Conservation (phyloP, 352 stramenopile genomes). For the Hyaloperonospora arabidopsidis region DNA sequence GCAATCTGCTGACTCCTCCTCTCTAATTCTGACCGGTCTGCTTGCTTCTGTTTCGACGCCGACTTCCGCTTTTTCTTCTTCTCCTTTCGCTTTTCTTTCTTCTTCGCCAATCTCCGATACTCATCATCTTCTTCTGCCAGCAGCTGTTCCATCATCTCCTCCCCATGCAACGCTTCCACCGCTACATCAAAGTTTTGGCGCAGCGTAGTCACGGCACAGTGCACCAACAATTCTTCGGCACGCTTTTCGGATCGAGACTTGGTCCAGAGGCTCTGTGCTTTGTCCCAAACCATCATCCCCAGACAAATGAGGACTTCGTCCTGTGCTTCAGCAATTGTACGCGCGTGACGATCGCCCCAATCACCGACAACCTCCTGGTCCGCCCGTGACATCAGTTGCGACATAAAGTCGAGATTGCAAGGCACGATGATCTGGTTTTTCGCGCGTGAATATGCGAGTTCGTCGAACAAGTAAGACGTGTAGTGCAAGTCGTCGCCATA, state of each 20-base stretch:
- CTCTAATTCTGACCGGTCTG: slow-evolving; percentile 32
- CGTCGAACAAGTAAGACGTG: slow-evolving; percentile 82
- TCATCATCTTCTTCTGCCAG: slow-evolving; percentile 81
- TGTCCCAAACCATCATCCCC: slow-evolving; percentile 85
- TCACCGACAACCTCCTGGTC: slow-evolving; percentile 79
- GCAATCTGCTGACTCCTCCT: slow-evolving; percentile 29
- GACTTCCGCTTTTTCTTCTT: slow-evolving; percentile 87
- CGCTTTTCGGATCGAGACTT: slow-evolving; percentile 69
- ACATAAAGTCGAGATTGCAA: slow-evolving; percentile 81
- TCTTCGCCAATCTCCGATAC: slow-evolving; percentile 61
- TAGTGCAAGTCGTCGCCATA: slow-evolving; percentile 81
- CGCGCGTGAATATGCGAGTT: slow-evolving; percentile 72
- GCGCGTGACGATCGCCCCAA: slow-evolving; percentile 75
- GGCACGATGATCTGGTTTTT: slow-evolving; percentile 79
- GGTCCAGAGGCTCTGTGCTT: slow-evolving; percentile 78
- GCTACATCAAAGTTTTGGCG: slow-evolving; percentile 79
- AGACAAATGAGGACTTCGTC: slow-evolving; percentile 84
- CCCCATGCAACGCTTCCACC: slow-evolving; percentile 72
- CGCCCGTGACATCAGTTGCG: slow-evolving; percentile 73
- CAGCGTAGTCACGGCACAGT: slow-evolving; percentile 68
- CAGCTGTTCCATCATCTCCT: slow-evolving; percentile 85
- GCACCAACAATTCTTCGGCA: slow-evolving; percentile 68
- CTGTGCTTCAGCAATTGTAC: slow-evolving; percentile 78
- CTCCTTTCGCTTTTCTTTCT: slow-evolving; percentile 85
- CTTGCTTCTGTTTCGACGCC: slow-evolving; percentile 64